Percentiles rank a stretch among this genome's conserved stretches.
Evolutionary conservation across 768 basidiomycete species (phyloP).

Genomic region (Tricholoma sp.): DNA sequence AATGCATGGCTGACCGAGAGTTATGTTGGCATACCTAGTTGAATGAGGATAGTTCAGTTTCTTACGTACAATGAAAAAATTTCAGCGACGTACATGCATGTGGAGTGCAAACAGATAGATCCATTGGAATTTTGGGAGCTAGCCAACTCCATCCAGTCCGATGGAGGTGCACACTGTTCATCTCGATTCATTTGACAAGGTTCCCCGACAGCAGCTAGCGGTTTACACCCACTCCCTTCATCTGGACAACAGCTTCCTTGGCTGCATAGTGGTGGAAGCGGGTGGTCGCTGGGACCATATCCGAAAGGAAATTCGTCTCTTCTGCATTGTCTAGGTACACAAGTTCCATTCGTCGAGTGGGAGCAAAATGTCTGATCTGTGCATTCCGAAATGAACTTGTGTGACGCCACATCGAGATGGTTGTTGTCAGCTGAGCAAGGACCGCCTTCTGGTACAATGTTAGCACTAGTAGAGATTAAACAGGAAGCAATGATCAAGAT

Average conservation of each 20-base stretch:
- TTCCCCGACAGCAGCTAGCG: conserved; percentile 35
- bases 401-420: conserved; percentile 47
- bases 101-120: conserved; percentile 51
- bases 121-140: conserved; percentile 44
- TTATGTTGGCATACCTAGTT: conserved; percentile 51
- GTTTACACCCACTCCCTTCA: conserved; percentile 53
- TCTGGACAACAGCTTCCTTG: conserved; percentile 61
- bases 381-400: conserved; percentile 60
- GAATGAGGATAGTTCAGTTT: background rate
- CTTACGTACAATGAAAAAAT: conserved; percentile 26
- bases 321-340: conserved; percentile 50
- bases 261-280: conserved; percentile 50
- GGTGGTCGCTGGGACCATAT: conserved; percentile 29
- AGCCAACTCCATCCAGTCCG: conserved; percentile 35
- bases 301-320: conserved; percentile 59
- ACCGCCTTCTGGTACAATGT: conserved; percentile 2
- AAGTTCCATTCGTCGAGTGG: conserved; percentile 35
- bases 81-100: conserved; percentile 56
- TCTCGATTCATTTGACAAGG: conserved; percentile 61
- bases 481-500: background rate
- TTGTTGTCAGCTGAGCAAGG: conserved; percentile 41
- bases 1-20: conserved; percentile 46
- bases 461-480: conserved; percentile 2
- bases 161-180: conserved; percentile 43
- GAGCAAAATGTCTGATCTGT: conserved; percentile 55